Percentiles rank a stretch among this genome's conserved stretches.
Evolutionary conservation across 768 basidiomycete genomes (phyloP).

Genomic region (Mycena rebaudengoi): DNA sequence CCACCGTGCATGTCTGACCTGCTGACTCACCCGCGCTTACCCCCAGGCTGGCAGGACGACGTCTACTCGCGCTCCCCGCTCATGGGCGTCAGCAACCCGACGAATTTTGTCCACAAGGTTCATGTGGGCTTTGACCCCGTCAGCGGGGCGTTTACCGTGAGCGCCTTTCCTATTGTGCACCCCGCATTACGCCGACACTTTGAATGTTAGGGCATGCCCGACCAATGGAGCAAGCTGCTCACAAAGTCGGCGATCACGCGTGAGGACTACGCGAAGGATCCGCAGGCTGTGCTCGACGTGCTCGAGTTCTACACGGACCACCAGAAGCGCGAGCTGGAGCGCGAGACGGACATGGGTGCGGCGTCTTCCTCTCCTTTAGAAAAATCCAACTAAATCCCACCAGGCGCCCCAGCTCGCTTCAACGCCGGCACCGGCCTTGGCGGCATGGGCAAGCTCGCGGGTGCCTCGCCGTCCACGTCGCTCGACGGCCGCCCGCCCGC

Average conservation of each 20-base stretch:
- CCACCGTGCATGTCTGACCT: background rate
- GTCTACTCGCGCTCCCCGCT: slow-evolving; percentile 92
- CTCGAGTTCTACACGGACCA: slow-evolving; percentile 99
- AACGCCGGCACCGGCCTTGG: slow-evolving; percentile 92
- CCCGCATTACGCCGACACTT: background rate
- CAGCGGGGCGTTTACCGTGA: slow-evolving; percentile 93
- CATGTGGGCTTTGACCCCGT: slow-evolving; percentile 97
- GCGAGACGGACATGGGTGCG: slow-evolving; percentile 44
- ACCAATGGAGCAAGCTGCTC: slow-evolving; percentile 97
- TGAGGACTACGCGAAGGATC: slow-evolving; percentile 96
- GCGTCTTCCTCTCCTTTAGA: background rate
- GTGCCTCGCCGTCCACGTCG: slow-evolving; percentile 37
- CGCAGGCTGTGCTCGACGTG: slow-evolving; percentile 96
- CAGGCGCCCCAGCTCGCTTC: slow-evolving; percentile 79
- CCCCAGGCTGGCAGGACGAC: slow-evolving; percentile 87
- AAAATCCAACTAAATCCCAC: too few relatives aligned
- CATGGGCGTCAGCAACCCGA: slow-evolving; percentile 93
- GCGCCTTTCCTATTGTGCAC: too few relatives aligned
- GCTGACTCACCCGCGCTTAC: background rate
- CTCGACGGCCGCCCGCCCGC: slow-evolving; percentile 43
- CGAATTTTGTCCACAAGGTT: slow-evolving; percentile 98
- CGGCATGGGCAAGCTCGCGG: slow-evolving; percentile 62
- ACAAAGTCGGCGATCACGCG: slow-evolving; percentile 97
- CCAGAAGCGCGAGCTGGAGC: slow-evolving; percentile 91
- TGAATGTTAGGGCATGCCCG: slow-evolving; percentile 82